Base-by-base conservation (phyloP, 306 rosid species). In the Dryas octopetala region DNA sequence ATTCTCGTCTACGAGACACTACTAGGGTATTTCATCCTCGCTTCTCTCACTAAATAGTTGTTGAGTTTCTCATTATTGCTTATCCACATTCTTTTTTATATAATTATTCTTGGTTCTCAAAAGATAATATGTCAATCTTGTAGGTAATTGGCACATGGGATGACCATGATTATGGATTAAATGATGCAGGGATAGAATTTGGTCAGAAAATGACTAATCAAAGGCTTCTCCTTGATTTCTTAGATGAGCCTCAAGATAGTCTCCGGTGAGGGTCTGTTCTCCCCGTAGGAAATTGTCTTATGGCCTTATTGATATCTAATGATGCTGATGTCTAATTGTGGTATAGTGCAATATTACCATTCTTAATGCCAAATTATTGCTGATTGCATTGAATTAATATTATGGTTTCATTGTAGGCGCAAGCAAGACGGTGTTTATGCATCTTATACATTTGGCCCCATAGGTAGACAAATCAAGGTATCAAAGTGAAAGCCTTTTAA, bases 71-170 rank as follows among this genome's bases (percentile, higher is more conserved):
- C 57, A 70, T 75, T 67, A 14, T 68, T 79, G 19, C 17, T 65
- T 23, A 47, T 74, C 3, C 6, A 13, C 40, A 5, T 44, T 55
- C 40, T 26, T 51, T 63, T 46, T 64, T 14, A 12, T 73, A 17
- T 46, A 73, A 13, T 13, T 4, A 8, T 14, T 51, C 13, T 48
- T 77, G 43, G 46, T 70, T 71, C 74, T 70, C 38, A 72, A 84
- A 78, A 71, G 62, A 52, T 62, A 57, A 70, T 15, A 45, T 78
- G 72, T 76, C 58, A 62, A 79, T 84, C 76, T 55, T 74, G 65
- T 81, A 91, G 94, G 92, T 91, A 74, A 80, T 92, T 76, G 97
- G 97, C 57, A 88, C 91, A 48, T 92, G 97, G 97, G 97, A 92
- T 82, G 96, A 92, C 78, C 97, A 89, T 55, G 97, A 92, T 84